A percentile compares a stretch with the other conserved stretches of the same genome.
Conservation (phyloP, 2,329 filamentous ascomycete species). For the Didymella sp. region DNA sequence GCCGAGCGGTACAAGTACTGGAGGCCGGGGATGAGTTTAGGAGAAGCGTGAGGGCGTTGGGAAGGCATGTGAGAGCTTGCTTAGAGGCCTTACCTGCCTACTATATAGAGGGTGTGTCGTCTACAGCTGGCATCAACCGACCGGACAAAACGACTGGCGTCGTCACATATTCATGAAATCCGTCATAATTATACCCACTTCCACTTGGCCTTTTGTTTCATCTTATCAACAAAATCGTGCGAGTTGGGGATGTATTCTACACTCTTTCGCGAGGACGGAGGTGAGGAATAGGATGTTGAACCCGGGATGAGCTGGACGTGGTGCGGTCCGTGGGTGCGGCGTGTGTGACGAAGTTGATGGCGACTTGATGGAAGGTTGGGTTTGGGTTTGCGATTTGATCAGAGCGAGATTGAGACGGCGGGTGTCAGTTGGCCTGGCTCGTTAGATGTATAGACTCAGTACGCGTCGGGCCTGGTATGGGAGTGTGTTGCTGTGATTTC, state of each 20-base stretch:
- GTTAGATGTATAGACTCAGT: background rate
- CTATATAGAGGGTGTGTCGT: too few species aligned
- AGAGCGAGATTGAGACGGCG: background rate
- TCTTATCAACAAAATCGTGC: too few species aligned
- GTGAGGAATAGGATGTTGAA: background rate
- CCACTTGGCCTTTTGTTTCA: too few species aligned
- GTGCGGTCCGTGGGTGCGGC: background rate
- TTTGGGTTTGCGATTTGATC: background rate
- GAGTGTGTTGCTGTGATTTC: background rate
- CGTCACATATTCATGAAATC: too few species aligned
- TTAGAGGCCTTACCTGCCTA: too few species aligned
- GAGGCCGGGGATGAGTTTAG: slow-evolving; percentile 39
- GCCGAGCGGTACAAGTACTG: slow-evolving; percentile 54
- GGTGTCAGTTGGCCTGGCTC: background rate
- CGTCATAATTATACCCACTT: too few species aligned
- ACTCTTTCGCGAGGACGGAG: background rate
- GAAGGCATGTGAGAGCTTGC: too few species aligned
- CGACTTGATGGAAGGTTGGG: background rate
- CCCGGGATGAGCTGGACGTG: background rate
- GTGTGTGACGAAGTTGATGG: background rate
- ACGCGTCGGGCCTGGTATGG: background rate
- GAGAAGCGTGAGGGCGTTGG: background rate
- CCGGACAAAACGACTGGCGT: too few species aligned
- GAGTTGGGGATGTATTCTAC: background rate
- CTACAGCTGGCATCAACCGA: too few species aligned